Conservation (phyloP, 208 protist species). For the Leptomonas seymouri region DNA sequence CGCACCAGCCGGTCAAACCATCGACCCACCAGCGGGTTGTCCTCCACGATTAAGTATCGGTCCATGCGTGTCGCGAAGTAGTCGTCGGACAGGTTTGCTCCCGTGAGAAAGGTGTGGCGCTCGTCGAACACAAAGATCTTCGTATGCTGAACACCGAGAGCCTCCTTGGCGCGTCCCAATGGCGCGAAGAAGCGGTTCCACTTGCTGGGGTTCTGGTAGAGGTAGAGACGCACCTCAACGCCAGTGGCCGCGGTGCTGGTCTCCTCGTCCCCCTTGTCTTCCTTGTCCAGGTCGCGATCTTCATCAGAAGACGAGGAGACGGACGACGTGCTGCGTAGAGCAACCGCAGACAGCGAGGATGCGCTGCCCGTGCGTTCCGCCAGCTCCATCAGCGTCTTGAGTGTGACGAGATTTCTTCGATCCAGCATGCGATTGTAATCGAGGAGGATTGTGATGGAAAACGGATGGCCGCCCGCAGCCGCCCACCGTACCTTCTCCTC, state of each 20-base stretch:
- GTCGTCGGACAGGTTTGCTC: constrained; percentile 94
- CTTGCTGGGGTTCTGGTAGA: constrained; percentile 70
- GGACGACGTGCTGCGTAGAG: constrained; percentile 1
- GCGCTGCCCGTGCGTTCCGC: constrained; percentile 27
- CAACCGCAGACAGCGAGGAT: constrained; percentile 14
- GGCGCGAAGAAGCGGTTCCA: constrained; percentile 65
- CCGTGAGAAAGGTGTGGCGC: constrained; percentile 83
- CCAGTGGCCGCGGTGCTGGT: constrained; percentile 3
- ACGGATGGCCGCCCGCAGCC: constrained; percentile 16
- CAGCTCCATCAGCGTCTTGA: constrained; percentile 48
- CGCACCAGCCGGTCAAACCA: constrained; percentile 63
- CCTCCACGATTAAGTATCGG: constrained; percentile 85
- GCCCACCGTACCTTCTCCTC: constrained; percentile 52
- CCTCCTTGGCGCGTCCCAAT: constrained; percentile 71
- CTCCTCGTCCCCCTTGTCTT: constrained; percentile 7
- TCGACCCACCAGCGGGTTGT: constrained; percentile 59
- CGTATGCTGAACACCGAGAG: constrained; percentile 94
- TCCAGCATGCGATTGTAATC: constrained; percentile 89
- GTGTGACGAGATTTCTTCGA: constrained; percentile 54
- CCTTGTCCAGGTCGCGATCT: background rate
- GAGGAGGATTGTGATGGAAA: constrained; percentile 66
- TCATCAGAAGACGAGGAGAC: background rate
- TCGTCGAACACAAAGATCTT: constrained; percentile 94
- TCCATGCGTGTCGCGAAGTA: constrained; percentile 96
- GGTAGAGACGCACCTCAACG: constrained; percentile 50